These are phyloP conservation scores for Gracilaria gracilis DNA, from an alignment of 23 red algal species.

Conservation along the genomic window DNA sequence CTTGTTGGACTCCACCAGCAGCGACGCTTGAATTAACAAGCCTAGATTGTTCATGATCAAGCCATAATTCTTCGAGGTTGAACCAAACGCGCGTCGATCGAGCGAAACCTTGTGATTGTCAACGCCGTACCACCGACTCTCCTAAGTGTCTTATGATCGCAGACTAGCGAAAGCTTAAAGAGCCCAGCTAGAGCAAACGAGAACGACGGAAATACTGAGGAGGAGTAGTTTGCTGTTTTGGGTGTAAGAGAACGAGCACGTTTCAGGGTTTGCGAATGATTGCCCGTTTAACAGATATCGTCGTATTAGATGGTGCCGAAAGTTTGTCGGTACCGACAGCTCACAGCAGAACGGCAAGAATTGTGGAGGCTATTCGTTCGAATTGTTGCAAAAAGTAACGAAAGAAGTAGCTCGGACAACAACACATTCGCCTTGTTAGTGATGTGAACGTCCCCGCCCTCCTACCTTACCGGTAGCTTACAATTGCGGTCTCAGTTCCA, in stretches of 20 bases:
- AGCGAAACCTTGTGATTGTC: not conserved
- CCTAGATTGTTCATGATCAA: slow-evolving; percentile 3
- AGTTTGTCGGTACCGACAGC: not conserved
- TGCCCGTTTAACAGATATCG: not conserved
- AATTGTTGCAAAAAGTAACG: not conserved
- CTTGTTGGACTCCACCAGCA: slow-evolving; percentile 4
- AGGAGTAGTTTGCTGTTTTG: too few species aligned
- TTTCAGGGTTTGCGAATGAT: not conserved
- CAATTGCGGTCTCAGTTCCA: not conserved
- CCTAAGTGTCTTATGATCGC: not conserved
- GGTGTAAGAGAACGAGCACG: too few species aligned
- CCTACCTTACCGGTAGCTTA: not conserved
- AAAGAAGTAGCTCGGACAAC: not conserved
- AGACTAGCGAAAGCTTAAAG: not conserved
- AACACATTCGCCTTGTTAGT: not conserved
- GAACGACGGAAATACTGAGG: not conserved
- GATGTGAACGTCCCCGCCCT: not conserved
- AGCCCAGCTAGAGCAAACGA: not conserved
- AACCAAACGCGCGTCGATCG: not conserved
- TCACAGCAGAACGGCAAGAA: not conserved
- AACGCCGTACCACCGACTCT: not conserved
- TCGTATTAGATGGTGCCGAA: not conserved
- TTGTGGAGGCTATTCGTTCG: not conserved
- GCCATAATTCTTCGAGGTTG: not conserved
- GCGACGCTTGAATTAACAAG: not conserved